Evolutionary conservation across 2,329 filamentous ascomycete genomes (phyloP).

Genomic region (Alternaria brassicicola): DNA sequence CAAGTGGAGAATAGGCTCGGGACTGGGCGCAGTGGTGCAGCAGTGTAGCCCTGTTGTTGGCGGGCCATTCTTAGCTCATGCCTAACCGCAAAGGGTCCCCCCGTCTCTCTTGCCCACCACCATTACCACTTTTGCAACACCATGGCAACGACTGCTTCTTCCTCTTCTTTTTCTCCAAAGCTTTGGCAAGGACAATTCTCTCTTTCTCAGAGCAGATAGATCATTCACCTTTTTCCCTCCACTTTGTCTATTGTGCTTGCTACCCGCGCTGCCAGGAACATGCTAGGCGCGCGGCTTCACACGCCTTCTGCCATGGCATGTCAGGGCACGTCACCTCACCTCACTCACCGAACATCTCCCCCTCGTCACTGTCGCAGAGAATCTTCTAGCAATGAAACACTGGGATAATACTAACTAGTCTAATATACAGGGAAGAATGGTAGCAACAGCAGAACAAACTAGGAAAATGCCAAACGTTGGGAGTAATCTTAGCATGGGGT

Average conservation of each 20-base stretch:
- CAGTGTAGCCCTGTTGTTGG: background rate
- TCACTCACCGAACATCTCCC: background rate
- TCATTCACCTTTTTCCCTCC: background rate
- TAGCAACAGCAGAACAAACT: conserved; percentile 2
- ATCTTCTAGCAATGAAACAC: conserved; percentile 4
- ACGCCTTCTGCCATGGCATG: conserved; percentile 17
- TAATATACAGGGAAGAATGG: conserved; percentile 11
- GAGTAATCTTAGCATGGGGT: conserved; percentile 17
- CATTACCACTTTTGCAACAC: conserved; percentile 5
- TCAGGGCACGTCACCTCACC: conserved; percentile 8
- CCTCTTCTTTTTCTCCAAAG: too few relatives aligned
- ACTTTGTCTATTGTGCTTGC: background rate
- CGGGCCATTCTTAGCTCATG: conserved; percentile 1
- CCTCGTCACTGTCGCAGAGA: background rate
- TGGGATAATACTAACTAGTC: background rate
- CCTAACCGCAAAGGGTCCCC: conserved; percentile 1
- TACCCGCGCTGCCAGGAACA: conserved; percentile 6
- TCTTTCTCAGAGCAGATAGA: background rate
- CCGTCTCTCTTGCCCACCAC: conserved; percentile 5
- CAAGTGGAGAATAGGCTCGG: conserved; percentile 16
- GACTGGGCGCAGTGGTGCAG: conserved; percentile 4
- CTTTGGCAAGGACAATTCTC: background rate
- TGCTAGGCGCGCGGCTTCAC: conserved; percentile 11
- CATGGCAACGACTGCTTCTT: background rate
- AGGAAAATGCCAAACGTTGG: conserved; percentile 8